These are phyloP conservation scores for Suillus tomentosus DNA, from an alignment of 768 basidiomycete species.

Conservation along the genomic window DNA sequence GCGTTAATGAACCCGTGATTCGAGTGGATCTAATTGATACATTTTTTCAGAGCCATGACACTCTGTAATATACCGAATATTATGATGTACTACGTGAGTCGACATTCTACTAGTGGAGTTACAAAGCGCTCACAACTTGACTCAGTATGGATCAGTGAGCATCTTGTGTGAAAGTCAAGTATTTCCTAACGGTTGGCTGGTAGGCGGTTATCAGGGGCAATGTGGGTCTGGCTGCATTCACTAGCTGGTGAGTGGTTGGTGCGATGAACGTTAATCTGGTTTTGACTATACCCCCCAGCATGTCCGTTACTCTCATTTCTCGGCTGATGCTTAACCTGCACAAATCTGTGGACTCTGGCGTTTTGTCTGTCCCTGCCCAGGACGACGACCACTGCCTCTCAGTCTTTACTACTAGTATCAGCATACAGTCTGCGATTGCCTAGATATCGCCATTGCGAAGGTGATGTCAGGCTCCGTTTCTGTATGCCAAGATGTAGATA, in stretches of 20 bases:
- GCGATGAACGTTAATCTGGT: background rate
- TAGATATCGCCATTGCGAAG: background rate
- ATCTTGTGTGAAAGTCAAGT: background rate
- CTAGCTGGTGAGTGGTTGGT: slow-evolving; percentile 42
- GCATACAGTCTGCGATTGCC: background rate
- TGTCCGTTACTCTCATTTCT: slow-evolving; percentile 55
- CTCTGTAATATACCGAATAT: slow-evolving; percentile 52
- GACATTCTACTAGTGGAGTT: background rate
- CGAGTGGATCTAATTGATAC: background rate
- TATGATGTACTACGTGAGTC: slow-evolving; percentile 39
- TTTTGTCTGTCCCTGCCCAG: slow-evolving; percentile 3
- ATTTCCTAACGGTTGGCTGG: background rate
- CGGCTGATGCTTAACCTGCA: slow-evolving; percentile 60
- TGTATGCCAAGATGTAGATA: background rate
- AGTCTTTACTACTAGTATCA: background rate
- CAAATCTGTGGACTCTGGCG: slow-evolving; percentile 32
- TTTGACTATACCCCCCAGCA: slow-evolving; percentile 27
- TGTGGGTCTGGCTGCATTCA: slow-evolving; percentile 47
- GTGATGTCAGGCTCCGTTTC: background rate
- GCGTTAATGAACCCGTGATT: slow-evolving; percentile 19
- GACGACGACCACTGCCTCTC: background rate
- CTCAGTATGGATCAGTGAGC: background rate
- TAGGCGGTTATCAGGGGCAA: slow-evolving; percentile 36
- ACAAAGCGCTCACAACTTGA: background rate
- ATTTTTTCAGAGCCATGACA: slow-evolving; percentile 45